These are phyloP conservation scores for Delitschia confertaspora DNA, from an alignment of 495 filamentous ascomycete species.

Conservation along the genomic window DNA sequence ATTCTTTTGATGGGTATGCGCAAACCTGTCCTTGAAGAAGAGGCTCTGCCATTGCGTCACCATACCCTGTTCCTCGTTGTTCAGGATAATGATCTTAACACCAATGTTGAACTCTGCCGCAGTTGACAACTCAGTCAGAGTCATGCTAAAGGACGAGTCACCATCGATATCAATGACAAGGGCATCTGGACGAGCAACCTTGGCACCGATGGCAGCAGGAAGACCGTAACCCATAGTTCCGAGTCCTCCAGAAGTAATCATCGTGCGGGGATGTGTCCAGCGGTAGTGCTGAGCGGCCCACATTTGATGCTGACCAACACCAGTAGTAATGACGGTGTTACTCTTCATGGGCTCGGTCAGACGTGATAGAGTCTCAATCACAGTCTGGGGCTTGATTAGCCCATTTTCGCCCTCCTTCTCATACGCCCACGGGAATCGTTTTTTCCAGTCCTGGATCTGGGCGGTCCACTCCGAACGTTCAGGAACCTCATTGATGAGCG, in stretches of 20 bases:
- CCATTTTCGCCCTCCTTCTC: constrained; percentile 59
- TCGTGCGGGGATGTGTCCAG: constrained; percentile 75
- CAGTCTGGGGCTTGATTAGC: constrained; percentile 78
- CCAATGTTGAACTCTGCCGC: constrained; percentile 86
- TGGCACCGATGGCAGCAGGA: constrained; percentile 86
- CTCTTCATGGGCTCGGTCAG: constrained; percentile 66
- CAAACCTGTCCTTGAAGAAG: constrained; percentile 87
- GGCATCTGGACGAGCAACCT: constrained; percentile 76
- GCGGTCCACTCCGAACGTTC: constrained; percentile 76
- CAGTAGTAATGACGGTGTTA: constrained; percentile 75
- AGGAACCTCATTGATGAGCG: constrained; percentile 50
- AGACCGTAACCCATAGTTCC: constrained; percentile 96
- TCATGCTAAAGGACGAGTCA: constrained; percentile 96
- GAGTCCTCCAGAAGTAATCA: constrained; percentile 85
- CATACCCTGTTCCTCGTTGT: constrained; percentile 97
- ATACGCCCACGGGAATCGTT: constrained; percentile 70
- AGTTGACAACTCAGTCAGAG: constrained; percentile 82
- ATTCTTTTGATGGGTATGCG: constrained; percentile 85
- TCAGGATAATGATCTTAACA: constrained; percentile 83
- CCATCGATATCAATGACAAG: constrained; percentile 92
- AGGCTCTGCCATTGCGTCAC: constrained; percentile 93
- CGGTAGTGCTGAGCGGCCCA: constrained; percentile 92
- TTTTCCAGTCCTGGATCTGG: constrained; percentile 84
- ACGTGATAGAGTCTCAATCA: constrained; percentile 74
- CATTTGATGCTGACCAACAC: constrained; percentile 96